A percentile compares a stretch with the other conserved stretches of the same genome.
Conservation (phyloP, 2,329 filamentous ascomycete species). For the Chaetomium sp. region DNA sequence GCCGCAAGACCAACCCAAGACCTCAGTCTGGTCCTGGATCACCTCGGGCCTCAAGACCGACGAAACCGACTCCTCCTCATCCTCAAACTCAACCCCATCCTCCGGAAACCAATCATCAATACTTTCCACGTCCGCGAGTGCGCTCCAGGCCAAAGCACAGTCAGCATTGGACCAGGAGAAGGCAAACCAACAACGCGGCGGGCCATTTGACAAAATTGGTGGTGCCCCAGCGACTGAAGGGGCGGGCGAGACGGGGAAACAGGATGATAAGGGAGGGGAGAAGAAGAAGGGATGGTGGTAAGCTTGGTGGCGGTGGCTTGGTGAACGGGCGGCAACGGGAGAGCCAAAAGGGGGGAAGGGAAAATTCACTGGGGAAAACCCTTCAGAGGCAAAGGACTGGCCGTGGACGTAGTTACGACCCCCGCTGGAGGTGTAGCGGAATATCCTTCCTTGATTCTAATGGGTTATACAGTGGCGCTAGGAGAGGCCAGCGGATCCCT, state of each 20-base stretch:
- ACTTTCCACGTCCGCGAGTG: constrained; percentile 29
- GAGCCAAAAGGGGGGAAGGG: not conserved
- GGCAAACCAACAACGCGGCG: constrained; percentile 45
- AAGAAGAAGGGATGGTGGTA: constrained; percentile 42
- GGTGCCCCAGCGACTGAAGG: constrained; percentile 27
- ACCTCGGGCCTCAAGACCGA: constrained; percentile 35
- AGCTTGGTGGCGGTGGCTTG: constrained; percentile 23
- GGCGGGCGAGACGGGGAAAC: constrained; percentile 1
- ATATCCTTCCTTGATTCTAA: no score
- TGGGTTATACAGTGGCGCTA: no score
- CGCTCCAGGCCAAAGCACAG: constrained; percentile 35
- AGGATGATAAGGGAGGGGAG: constrained; percentile 10
- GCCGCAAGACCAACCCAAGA: not conserved
- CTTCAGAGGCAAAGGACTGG: no score
- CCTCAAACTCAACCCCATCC: constrained; percentile 13
- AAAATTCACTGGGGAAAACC: no score
- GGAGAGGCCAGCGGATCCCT: no score
- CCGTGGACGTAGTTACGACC: no score
- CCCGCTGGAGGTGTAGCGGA: no score
- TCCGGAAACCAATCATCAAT: constrained; percentile 25
- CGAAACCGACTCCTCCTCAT: constrained; percentile 23
- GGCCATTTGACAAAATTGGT: constrained; percentile 45
- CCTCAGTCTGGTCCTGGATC: constrained; percentile 31
- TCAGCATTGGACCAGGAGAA: constrained; percentile 44
- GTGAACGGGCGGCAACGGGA: constrained; percentile 20